A percentile compares a stretch with the other conserved stretches of the same genome.
Conservation (phyloP, 495 filamentous ascomycete species). For the Hypomontagnella monticulosa region DNA sequence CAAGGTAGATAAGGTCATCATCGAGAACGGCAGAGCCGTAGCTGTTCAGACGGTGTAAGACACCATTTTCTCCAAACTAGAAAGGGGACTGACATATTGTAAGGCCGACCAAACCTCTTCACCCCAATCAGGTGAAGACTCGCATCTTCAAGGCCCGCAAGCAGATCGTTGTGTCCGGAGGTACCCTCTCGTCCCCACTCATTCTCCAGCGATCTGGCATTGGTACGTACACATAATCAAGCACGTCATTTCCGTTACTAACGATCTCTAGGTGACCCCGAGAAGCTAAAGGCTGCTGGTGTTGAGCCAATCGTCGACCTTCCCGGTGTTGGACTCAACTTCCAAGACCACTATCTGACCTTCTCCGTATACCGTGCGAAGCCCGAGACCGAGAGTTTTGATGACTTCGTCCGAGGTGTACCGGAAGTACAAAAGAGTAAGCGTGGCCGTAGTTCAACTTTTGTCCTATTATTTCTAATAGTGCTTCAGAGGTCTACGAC, state of each 20-base stretch:
- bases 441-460: not conserved
- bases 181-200: conserved; percentile 80
- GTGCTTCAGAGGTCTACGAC: conserved; percentile 62
- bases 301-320: conserved; percentile 78
- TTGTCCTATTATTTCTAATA: conserved; percentile 7
- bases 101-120: conserved; percentile 55
- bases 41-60: conserved; percentile 64
- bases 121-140: conserved; percentile 54
- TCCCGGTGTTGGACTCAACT: conserved; percentile 84
- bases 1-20: conserved; percentile 83
- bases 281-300: conserved; percentile 74
- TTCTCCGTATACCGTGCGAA: conserved; percentile 81
- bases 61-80: too few species aligned
- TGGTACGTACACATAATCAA: conserved; percentile 41
- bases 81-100: conserved; percentile 6
- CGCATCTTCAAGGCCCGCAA: conserved; percentile 76
- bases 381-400: conserved; percentile 80
- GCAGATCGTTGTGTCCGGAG: conserved; percentile 80
- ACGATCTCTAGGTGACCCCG: conserved; percentile 61
- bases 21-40: conserved; percentile 74
- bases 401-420: conserved; percentile 81
- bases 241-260: conserved; percentile 10
- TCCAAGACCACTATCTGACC: conserved; percentile 87
- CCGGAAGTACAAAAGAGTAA: conserved; percentile 72
- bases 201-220: conserved; percentile 81